Evolutionary conservation across 768 basidiomycete genomes (phyloP).

Genomic region (Ramaria rubella): DNA sequence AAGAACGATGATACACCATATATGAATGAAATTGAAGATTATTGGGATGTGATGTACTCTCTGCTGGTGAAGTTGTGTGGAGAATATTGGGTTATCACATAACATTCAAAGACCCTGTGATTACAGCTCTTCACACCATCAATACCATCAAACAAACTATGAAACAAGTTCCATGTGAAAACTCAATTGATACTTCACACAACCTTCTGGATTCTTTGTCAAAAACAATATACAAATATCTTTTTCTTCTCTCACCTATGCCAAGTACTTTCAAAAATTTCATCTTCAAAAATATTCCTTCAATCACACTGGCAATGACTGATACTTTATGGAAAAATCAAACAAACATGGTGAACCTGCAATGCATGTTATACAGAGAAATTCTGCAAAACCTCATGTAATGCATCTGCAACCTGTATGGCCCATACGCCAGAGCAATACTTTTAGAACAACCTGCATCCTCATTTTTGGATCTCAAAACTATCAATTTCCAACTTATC

Average conservation of each 20-base stretch:
- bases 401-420: slow-evolving; percentile 19
- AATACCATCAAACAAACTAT: slow-evolving; percentile 17
- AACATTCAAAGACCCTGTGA: slow-evolving; percentile 27
- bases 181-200: slow-evolving; percentile 18
- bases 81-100: slow-evolving; percentile 30
- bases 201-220: slow-evolving; percentile 13
- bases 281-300: slow-evolving; percentile 11
- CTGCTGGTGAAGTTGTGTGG: slow-evolving; percentile 33
- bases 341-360: not conserved
- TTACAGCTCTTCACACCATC: slow-evolving; percentile 26
- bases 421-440: slow-evolving; percentile 27
- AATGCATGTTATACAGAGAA: slow-evolving; percentile 17
- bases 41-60: slow-evolving; percentile 29
- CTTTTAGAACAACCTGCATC: slow-evolving; percentile 20
- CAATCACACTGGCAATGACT: not conserved
- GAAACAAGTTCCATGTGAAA: slow-evolving; percentile 8
- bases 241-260: slow-evolving; percentile 15
- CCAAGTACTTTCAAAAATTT: slow-evolving; percentile 17
- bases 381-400: slow-evolving; percentile 13
- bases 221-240: not conserved
- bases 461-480: slow-evolving; percentile 21
- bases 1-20: not conserved
- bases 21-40: slow-evolving; percentile 32
- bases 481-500: slow-evolving; percentile 19
- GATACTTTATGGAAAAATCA: slow-evolving; percentile 12